Conservation (phyloP, 768 basidiomycete genomes). For the Rhizopogon vulgaris region DNA sequence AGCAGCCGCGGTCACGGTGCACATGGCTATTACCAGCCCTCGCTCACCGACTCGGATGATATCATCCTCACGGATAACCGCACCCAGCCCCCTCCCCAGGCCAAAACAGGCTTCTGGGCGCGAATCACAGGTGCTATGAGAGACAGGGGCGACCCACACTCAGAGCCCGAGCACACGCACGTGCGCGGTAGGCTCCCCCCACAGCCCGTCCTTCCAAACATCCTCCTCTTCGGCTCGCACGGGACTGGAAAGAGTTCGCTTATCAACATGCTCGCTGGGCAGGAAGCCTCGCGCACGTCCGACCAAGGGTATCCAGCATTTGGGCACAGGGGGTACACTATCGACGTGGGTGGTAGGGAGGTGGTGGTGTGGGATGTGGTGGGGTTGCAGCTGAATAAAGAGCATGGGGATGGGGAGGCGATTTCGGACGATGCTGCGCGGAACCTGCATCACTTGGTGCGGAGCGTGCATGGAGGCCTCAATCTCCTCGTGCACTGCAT, state of each 20-base stretch:
- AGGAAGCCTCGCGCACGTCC: slow-evolving; percentile 21
- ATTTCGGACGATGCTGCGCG: slow-evolving; percentile 24
- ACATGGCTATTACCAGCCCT: neutral
- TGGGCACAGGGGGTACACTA: slow-evolving; percentile 15
- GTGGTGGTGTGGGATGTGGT: slow-evolving; percentile 29
- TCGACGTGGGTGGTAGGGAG: slow-evolving; percentile 12
- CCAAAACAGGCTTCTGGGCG: neutral
- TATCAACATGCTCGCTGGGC: slow-evolving; percentile 34
- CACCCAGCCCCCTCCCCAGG: neutral
- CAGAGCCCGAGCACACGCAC: neutral
- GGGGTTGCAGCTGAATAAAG: slow-evolving; percentile 22
- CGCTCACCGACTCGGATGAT: neutral
- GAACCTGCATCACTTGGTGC: slow-evolving; percentile 29
- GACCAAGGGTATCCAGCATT: slow-evolving; percentile 31
- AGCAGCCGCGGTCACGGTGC: neutral
- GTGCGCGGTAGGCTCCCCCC: neutral
- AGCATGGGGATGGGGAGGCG: slow-evolving; percentile 15
- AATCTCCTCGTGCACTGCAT: slow-evolving; percentile 28
- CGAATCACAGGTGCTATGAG: neutral
- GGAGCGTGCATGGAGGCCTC: slow-evolving; percentile 24
- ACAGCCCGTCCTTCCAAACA: slow-evolving; percentile 15
- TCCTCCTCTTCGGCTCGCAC: slow-evolving; percentile 38
- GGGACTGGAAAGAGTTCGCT: slow-evolving; percentile 40
- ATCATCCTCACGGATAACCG: neutral
- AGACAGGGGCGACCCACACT: neutral